Evolutionary conservation across 163 green algal genomes (phyloP).

Genomic region (Chloromonas sp.): DNA sequence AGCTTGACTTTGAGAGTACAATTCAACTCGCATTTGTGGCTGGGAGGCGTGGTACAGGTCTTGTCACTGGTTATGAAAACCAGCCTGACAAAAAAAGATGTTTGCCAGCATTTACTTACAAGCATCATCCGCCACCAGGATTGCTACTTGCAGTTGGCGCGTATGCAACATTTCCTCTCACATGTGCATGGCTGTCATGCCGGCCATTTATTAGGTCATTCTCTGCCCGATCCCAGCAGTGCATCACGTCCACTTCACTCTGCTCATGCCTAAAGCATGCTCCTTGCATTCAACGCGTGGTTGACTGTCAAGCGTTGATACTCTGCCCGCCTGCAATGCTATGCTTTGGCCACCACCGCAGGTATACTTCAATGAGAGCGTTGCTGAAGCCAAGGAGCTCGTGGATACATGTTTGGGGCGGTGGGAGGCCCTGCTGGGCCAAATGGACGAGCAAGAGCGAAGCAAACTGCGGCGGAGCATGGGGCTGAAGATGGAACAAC

Average conservation of each 20-base stretch:
- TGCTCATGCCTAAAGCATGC: not conserved
- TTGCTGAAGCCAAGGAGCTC: conserved; percentile 25
- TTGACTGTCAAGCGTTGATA: not conserved
- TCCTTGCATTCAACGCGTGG: not conserved
- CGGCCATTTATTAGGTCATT: not conserved
- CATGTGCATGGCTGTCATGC: not conserved
- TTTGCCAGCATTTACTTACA: no score
- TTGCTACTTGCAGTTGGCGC: not conserved
- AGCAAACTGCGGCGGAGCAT: conserved; percentile 42
- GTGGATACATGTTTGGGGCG: conserved; percentile 22
- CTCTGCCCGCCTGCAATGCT: no score
- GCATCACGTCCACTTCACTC: not conserved
- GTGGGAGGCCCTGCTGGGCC: conserved; percentile 24
- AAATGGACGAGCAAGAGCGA: conserved; percentile 29
- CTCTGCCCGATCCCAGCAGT: not conserved
- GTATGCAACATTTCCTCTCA: no score
- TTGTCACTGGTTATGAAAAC: no score
- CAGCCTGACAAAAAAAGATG: no score
- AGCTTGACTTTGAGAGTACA: no score
- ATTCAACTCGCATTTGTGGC: no score
- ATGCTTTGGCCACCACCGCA: not conserved
- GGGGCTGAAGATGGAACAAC: conserved; percentile 73
- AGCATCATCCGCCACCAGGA: not conserved
- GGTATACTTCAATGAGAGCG: conserved; percentile 61
- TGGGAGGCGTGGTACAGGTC: no score